Conservation (phyloP, 495 filamentous ascomycete genomes). For the Massariosphaeria phaeospora region DNA sequence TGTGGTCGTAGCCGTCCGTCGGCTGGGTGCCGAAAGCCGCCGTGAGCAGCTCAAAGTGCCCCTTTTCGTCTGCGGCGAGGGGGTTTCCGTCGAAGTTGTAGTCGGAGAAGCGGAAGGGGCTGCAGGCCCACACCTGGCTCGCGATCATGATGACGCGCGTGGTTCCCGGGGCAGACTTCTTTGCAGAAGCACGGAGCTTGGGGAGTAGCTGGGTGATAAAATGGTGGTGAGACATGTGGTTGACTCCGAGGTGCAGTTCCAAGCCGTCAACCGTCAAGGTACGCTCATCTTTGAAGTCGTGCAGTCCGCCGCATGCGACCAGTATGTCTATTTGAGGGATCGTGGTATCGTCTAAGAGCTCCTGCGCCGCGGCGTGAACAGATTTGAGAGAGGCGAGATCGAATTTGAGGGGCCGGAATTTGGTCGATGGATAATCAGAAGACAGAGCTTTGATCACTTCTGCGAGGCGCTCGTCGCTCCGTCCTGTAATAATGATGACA, state of each 20-base stretch:
- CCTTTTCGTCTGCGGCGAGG: slow-evolving; percentile 2
- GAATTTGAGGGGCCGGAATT: slow-evolving; percentile 5
- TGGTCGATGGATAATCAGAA: no score
- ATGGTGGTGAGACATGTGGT: slow-evolving; percentile 4
- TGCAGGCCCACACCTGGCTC: background rate
- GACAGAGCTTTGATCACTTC: no score
- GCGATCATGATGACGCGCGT: slow-evolving; percentile 2
- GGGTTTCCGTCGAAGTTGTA: slow-evolving; percentile 4
- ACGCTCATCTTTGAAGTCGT: background rate
- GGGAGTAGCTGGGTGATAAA: background rate
- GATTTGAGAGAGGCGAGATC: slow-evolving; percentile 3
- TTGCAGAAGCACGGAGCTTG: background rate
- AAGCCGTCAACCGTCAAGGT: background rate
- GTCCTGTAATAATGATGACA: no score
- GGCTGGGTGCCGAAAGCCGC: background rate
- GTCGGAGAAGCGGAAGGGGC: slow-evolving; percentile 10
- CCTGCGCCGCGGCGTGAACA: background rate
- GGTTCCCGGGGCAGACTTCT: background rate
- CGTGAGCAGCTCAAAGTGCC: background rate
- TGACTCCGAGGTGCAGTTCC: slow-evolving; percentile 4
- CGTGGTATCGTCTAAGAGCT: background rate
- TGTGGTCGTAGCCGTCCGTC: background rate
- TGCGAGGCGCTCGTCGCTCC: no score
- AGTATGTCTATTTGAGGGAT: slow-evolving; percentile 11
- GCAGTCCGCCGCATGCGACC: background rate